These are phyloP conservation scores for Tetrastigma voinierianum DNA, from an alignment of 164 flowering plant genomes.

Conservation along the genomic window DNA sequence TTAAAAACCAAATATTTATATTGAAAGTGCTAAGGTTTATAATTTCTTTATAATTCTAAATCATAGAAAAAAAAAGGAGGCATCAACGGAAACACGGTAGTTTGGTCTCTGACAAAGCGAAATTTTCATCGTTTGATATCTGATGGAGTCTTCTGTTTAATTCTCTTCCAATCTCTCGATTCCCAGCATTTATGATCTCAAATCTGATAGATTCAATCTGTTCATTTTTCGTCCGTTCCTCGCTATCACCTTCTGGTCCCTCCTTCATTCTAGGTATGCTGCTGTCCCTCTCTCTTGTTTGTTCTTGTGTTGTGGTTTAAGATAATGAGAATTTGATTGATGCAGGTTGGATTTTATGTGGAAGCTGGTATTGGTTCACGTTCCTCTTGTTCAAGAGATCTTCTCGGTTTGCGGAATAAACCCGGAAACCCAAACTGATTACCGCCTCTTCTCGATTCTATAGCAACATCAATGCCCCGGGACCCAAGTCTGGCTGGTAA, in stretches of 20 bases:
- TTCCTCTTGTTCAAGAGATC: slow-evolving; percentile 90
- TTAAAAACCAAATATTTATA: too few species aligned
- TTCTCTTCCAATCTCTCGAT: slow-evolving; percentile 2
- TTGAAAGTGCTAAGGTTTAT: too few species aligned
- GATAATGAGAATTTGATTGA: neutral
- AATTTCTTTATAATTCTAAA: too few species aligned
- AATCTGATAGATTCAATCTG: slow-evolving; percentile 28
- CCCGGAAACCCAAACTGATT: slow-evolving; percentile 46
- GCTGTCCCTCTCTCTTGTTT: neutral
- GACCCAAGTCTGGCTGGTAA: slow-evolving; percentile 25
- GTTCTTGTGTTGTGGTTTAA: neutral
- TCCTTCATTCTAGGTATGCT: slow-evolving; percentile 57
- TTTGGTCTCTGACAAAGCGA: too few species aligned
- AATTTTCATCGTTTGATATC: neutral
- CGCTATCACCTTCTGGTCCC: slow-evolving; percentile 51
- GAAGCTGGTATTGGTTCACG: slow-evolving; percentile 86
- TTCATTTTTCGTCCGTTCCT: slow-evolving; percentile 59
- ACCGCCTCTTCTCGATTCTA: slow-evolving; percentile 52
- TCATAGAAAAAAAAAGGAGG: too few species aligned
- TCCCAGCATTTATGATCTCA: slow-evolving; percentile 5
- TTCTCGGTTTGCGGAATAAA: slow-evolving; percentile 67
- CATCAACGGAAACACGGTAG: too few species aligned
- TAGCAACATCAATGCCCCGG: slow-evolving; percentile 26
- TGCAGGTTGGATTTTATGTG: slow-evolving; percentile 83
- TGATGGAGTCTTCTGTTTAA: slow-evolving; percentile 30